Base-by-base conservation (phyloP, 805 yeast species). In the Zygotorulaspora danielsina region DNA sequence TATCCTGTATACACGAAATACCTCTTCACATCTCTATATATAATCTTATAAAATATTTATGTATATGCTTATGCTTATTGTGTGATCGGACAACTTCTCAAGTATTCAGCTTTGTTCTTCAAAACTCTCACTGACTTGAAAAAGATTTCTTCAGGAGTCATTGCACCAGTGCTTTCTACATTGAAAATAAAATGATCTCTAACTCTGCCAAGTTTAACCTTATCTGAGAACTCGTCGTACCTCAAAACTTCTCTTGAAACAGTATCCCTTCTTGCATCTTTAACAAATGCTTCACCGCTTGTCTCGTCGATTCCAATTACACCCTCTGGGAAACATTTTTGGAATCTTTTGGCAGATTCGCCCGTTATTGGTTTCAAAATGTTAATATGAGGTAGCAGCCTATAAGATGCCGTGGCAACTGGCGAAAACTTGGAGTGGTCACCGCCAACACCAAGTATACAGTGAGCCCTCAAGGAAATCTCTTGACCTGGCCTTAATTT, bases 351-450 rank as follows among this genome's bases (percentile, higher is more conserved):
- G 2, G 97, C 97, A 35, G 76, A 75, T 6, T 72, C 78, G 5
- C 96, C 97, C 1, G 66, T 68, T 42, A 93, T 85, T 34, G 90
- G 86, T 46, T 77, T 68, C 28, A 69, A 61, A 38, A 93, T 87
- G 47, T 83, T 79, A 52, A 89, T 89, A 18, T 78, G 81, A 11
- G 98, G 98, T 69, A 93, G 65, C 57, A 93, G 72, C 66, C 98
- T 76, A 67, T 93, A 93, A 10, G 96, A 85, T 2, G 98, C 97
- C 10, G 98, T 93, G 12, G 95, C 77, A 8, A 93, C 98, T 4
- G 98, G 98, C 6, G 97, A 87, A 62, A 86, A 93, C 65, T 93
- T 93, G 44, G 98, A 97, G 65, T 93, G 98, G 63, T 93, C 98
- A 29, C 87, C 66, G 37, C 97, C 98, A 50, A 85, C 67, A 42